These are phyloP conservation scores for Imleria badia DNA, from an alignment of 768 basidiomycete genomes.

Conservation along the genomic window DNA sequence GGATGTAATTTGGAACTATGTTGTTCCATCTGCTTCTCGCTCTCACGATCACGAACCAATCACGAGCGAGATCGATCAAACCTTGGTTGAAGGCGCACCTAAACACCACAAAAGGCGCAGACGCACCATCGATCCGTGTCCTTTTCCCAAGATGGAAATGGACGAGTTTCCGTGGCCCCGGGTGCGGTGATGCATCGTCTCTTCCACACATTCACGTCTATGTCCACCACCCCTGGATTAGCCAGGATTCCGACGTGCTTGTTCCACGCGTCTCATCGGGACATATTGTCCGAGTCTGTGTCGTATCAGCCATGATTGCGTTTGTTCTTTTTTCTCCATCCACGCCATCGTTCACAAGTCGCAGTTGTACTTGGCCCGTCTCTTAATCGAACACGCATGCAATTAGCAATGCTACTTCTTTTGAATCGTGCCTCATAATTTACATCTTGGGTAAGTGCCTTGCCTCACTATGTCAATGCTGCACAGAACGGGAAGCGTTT, in stretches of 20 bases:
- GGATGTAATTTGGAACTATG: neutral
- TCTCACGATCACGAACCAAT: slow-evolving; percentile 21
- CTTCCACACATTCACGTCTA: neutral
- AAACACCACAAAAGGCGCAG: slow-evolving; percentile 5
- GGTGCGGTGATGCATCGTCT: neutral
- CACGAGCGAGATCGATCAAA: slow-evolving; percentile 15
- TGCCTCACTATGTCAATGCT: neutral
- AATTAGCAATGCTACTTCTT: neutral
- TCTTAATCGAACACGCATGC: neutral
- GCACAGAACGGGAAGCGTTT: neutral
- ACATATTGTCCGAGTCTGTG: neutral
- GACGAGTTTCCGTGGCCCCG: neutral
- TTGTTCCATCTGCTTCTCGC: neutral
- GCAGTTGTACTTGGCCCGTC: neutral
- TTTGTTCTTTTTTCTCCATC: too few relatives aligned
- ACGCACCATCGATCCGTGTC: slow-evolving; percentile 7
- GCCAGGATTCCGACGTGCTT: neutral
- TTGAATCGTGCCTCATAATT: neutral
- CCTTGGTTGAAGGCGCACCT: slow-evolving; percentile 9
- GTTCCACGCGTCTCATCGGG: neutral
- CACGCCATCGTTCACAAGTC: neutral
- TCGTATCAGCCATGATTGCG: neutral
- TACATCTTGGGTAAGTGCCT: neutral
- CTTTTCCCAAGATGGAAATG: neutral
- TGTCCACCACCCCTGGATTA: neutral